Percentiles rank a stretch among this genome's conserved stretches.
Conservation (phyloP, 257 asterid species). For the Cordia subcordata region DNA sequence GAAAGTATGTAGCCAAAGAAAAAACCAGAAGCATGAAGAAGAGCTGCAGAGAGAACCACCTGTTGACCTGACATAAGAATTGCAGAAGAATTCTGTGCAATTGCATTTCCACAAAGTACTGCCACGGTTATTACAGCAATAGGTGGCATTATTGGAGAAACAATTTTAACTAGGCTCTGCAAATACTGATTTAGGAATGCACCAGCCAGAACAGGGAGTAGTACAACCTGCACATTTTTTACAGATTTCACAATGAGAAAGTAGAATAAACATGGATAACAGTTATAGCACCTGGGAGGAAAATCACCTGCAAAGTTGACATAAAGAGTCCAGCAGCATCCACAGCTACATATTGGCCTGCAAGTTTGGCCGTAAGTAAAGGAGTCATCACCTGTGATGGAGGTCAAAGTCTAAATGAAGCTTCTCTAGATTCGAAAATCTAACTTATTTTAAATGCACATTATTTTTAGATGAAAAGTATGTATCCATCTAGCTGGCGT, state of each 20-base stretch:
- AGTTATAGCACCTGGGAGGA: not conserved
- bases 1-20: constrained; percentile 72
- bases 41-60: constrained; percentile 58
- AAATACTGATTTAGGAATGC: constrained; percentile 85
- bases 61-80: constrained; percentile 74
- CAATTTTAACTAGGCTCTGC: constrained; percentile 53
- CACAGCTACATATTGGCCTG: constrained; percentile 83
- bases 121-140: constrained; percentile 89
- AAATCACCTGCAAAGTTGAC: constrained; percentile 79
- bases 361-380: constrained; percentile 81
- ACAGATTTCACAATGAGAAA: not conserved
- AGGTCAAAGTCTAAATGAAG: no score
- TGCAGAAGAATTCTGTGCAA: constrained; percentile 84
- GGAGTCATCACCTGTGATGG: constrained; percentile 80
- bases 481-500: no score
- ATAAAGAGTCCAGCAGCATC: constrained; percentile 74
- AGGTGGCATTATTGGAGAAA: constrained; percentile 80
- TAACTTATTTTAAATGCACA: no score
- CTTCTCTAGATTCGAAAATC: no score
- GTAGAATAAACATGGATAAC: not conserved
- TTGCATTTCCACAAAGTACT: constrained; percentile 82
- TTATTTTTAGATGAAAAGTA: no score
- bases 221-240: constrained; percentile 55
- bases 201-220: constrained; percentile 81
- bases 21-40: constrained; percentile 76